Evolutionary conservation across 2,329 filamentous ascomycete genomes (phyloP), one percentile per base, ranked within the genome.

Genomic region (Pyrenophora teres): DNA sequence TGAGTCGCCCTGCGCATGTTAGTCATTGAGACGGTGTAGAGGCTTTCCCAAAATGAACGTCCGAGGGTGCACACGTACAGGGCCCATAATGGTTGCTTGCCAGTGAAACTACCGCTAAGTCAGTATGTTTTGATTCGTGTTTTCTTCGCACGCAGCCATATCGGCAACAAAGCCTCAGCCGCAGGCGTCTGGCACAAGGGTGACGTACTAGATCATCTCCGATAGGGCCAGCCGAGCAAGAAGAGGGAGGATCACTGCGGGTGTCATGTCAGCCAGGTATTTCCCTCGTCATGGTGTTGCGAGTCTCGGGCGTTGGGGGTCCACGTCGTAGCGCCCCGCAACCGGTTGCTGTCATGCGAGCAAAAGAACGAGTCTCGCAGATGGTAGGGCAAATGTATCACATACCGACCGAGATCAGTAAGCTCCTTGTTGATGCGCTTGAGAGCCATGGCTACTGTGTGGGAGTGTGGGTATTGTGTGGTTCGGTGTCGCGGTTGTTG

Each of bases 21-120:
- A 62, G 78, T 67, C 75, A 18, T 18, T 27, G 32, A 19, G 13
- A 21, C 13, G 23, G 46, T 42, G 15, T 25, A 10, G 27, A 30
- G 27, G 27, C 10, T 30, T 30, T 30, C 27, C 27, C 27, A 13
- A 9, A 5, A 9, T 30, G 9, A 30, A 30, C 2, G 3, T 18
- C 10, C 19, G 12, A 6, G 47, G 67, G 45, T 48, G 37, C 57
- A 86, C 57, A 86, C 90, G 86, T 87, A 96, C 91, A 76, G 94
- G 94, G 79, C 94, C 94, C 94, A 99, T 99, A 77, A 99, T 99
- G 46, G 94, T 99, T 72, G 94, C 94, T 87, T 99, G 94, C 94
- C 94, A 99, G 87, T 97, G 94, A 76, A 99, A 99, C 93, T 99
- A 69, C 69, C 40, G 40, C 57, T 46, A 43, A 46, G 65, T 64